A percentile compares a stretch with the other conserved stretches of the same genome.
Conservation (phyloP, 2,329 filamentous ascomycete genomes). For the Hypoxylon rubiginosum region DNA sequence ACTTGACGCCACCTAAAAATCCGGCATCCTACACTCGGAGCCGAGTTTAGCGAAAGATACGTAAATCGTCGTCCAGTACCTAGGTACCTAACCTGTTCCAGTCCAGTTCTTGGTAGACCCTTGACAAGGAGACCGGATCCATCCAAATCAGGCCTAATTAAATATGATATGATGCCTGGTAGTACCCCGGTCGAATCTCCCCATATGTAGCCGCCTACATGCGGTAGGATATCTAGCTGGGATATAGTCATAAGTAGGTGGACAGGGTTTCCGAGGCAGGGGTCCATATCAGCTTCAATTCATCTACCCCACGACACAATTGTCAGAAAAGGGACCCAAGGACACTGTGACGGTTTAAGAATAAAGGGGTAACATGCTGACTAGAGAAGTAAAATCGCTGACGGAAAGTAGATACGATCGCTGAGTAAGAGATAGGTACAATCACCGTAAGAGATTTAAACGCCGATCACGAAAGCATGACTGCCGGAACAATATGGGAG, state of each 20-base stretch:
- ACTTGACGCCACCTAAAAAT: slow-evolving; percentile 29
- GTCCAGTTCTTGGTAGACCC: slow-evolving; percentile 1
- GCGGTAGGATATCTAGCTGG: slow-evolving; percentile 12
- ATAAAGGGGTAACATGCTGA: neutral
- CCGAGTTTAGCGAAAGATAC: slow-evolving; percentile 27
- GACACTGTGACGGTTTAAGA: neutral
- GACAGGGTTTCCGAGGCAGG: slow-evolving; percentile 6
- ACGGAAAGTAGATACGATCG: slow-evolving; percentile 2
- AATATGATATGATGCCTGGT: slow-evolving; percentile 13
- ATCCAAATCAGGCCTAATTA: slow-evolving; percentile 15
- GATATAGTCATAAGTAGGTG: slow-evolving; percentile 10
- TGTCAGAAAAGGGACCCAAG: neutral
- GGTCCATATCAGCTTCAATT: slow-evolving; percentile 4
- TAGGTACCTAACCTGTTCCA: neutral
- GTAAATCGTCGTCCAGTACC: neutral
- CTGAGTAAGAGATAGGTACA: neutral
- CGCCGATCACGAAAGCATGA: neutral
- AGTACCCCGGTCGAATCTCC: slow-evolving; percentile 22
- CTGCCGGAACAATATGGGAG: neutral
- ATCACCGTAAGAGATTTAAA: neutral
- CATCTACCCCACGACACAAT: neutral
- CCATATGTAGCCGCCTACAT: slow-evolving; percentile 1
- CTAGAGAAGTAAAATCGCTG: neutral
- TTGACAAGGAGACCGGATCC: slow-evolving; percentile 12
- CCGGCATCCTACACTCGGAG: slow-evolving; percentile 19